Conservation (phyloP, 306 rosid genomes). For the Pachyrhizus erosus region DNA sequence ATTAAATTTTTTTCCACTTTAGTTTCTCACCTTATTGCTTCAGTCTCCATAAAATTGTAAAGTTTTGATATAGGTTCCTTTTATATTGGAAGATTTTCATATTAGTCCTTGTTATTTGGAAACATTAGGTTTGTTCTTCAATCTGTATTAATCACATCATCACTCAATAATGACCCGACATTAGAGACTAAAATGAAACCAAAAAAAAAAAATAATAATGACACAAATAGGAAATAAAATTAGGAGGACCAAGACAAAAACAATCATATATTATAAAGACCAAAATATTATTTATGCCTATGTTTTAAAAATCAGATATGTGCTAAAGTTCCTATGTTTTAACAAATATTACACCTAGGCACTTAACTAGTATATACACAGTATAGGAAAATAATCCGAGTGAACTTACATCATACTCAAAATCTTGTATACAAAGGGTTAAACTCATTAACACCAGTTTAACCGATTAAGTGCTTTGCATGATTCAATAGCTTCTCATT, state of each 20-base stretch:
- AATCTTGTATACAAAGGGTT: not conserved
- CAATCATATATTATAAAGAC: not conserved
- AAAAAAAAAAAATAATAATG: too few species aligned
- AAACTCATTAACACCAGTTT: not conserved
- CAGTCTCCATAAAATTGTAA: not conserved
- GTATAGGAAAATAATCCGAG: not conserved
- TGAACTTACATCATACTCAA: not conserved
- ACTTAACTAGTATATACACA: not conserved
- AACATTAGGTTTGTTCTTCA: not conserved
- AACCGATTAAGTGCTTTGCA: not conserved
- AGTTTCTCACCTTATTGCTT: not conserved
- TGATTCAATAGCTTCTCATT: constrained; percentile 10
- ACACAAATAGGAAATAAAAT: not conserved
- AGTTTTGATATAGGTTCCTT: not conserved
- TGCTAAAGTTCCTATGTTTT: not conserved
- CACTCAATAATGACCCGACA: not conserved
- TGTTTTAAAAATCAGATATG: not conserved
- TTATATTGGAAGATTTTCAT: not conserved
- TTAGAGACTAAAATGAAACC: not conserved
- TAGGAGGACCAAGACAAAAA: not conserved
- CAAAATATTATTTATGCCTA: not conserved
- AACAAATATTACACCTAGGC: not conserved
- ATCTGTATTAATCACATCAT: not conserved
- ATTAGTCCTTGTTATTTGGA: not conserved
- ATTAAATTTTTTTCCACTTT: not conserved